Percentiles rank a stretch among this genome's conserved stretches.
Conservation (phyloP, 495 filamentous ascomycete species). For the Talaromyces borbonicus region DNA sequence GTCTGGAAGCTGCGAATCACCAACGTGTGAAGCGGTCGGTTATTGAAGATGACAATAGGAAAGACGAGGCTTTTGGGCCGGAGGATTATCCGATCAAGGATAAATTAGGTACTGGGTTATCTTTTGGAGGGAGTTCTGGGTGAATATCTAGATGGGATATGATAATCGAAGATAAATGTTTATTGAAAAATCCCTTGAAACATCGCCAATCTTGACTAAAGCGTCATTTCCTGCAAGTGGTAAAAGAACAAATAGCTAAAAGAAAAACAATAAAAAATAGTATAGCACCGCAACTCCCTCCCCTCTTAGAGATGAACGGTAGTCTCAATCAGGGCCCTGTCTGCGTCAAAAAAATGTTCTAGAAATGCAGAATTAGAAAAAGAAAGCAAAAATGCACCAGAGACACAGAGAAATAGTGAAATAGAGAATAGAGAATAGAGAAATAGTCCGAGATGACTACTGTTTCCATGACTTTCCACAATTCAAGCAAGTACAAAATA, state of each 20-base stretch:
- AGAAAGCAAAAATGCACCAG: neutral
- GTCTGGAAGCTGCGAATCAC: constrained; percentile 4
- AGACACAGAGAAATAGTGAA: neutral
- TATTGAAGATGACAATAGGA: neutral
- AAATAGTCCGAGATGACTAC: too few species aligned
- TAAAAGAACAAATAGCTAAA: neutral
- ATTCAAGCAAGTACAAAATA: constrained; percentile 40
- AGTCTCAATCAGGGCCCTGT: constrained; percentile 5
- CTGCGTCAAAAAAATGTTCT: neutral
- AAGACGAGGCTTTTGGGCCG: constrained; percentile 5
- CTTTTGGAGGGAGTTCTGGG: constrained; percentile 18
- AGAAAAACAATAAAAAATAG: neutral
- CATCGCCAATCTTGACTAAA: constrained; percentile 3
- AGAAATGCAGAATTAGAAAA: neutral
- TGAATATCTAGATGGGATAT: constrained; percentile 4
- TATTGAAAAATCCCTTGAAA: neutral
- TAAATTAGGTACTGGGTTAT: constrained; percentile 15
- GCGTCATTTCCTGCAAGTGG: too few species aligned
- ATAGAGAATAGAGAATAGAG: neutral
- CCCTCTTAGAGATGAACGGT: constrained; percentile 6
- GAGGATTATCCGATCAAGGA: constrained; percentile 6
- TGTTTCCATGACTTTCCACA: constrained; percentile 44
- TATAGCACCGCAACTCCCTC: constrained; percentile 4
- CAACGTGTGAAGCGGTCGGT: neutral
- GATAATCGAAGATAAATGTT: neutral